phyloP scores from a whole-genome alignment of 2,329 filamentous ascomycete genomes.

The Botrytis paeoniae region DNA sequence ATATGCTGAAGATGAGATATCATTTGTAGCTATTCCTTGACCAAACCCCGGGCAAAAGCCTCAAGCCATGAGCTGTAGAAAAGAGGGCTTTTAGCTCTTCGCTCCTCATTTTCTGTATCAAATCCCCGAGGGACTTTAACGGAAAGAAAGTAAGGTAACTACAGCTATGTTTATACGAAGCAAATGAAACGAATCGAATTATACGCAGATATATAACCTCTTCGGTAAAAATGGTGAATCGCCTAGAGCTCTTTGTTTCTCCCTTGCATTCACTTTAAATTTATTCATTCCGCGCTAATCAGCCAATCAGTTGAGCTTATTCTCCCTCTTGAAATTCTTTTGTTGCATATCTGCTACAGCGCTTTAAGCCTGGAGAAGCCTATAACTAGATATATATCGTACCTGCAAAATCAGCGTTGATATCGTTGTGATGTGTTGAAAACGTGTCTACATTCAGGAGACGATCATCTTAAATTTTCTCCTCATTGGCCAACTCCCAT shows the following conservation, averaged over 20 bases:
- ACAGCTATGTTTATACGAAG: not conserved
- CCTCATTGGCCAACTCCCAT: not conserved
- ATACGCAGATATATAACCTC: not conserved
- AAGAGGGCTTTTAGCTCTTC: not conserved
- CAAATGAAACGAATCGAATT: not conserved
- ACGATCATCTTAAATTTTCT: too few species aligned
- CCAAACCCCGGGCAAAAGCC: fast-evolving
- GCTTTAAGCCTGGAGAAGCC: not conserved
- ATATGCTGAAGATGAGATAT: fast-evolving
- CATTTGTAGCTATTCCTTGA: too few species aligned
- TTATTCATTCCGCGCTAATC: not conserved
- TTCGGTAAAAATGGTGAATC: not conserved
- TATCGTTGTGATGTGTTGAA: not conserved
- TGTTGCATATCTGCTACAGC: slow-evolving; percentile 1
- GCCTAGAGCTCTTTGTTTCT: not conserved
- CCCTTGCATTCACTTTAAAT: not conserved
- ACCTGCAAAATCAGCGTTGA: too few species aligned
- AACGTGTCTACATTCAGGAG: not conserved
- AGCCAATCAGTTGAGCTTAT: not conserved
- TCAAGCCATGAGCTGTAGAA: not conserved
- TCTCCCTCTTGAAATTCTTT: not conserved
- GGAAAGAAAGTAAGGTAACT: not conserved
- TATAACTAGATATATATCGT: not conserved
- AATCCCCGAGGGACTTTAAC: not conserved
- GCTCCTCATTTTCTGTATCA: fast-evolving